Evolutionary conservation across 2,329 filamentous ascomycete genomes (phyloP), one percentile per base, ranked within the genome.

Genomic region (Xylariaceae sp.): DNA sequence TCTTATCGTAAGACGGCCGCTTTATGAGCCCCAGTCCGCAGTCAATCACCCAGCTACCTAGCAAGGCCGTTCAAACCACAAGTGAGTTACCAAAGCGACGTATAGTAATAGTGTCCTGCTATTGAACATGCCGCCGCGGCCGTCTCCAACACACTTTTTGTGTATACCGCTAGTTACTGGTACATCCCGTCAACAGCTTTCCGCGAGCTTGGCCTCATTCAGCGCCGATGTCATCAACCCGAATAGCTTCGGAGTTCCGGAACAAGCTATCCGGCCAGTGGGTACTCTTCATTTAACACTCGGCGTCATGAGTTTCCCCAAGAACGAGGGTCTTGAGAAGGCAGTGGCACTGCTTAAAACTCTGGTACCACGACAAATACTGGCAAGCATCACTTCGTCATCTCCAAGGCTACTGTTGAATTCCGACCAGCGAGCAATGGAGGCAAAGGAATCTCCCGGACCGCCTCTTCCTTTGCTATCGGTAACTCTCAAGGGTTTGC

Each of bases 221-320:
- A 78, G 75, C 52, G 73, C 81, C 23, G 81, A 87, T 57, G 79
- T 87, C 27, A 77, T 76, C 1, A 72, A 69, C 51, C 62, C 73
- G 45, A 65, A 72, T 52, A 70, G 74, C 59, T 72, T 75, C 55
- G 75, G 76, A 5, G 73, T 93, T 8, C 88, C 89, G 0, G 69
- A 76, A 26, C 81, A 81, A 49, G 91, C 91, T 1, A 75, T 96
- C 44, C 79, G 92, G 23, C 91, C 91, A 0, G 73, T 90, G 0
- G 89, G 90, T 0, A 92, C 91, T 1, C 72, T 97, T 41, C 93
- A 97, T 72, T 76, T 96, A 2, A 97, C 92, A 0, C 78, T 97
- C 0, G 92, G 92, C 0, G 89, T 95, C 1, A 92, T 97, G 88
- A 87, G 82, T 59, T 80, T 96, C 8, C 72, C 77, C 3, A 77